A percentile compares a stretch with the other conserved stretches of the same genome.
These are phyloP conservation scores for Pholiota adiposa DNA, from an alignment of 1,284 basidiomycete species.

Conservation along the genomic window DNA sequence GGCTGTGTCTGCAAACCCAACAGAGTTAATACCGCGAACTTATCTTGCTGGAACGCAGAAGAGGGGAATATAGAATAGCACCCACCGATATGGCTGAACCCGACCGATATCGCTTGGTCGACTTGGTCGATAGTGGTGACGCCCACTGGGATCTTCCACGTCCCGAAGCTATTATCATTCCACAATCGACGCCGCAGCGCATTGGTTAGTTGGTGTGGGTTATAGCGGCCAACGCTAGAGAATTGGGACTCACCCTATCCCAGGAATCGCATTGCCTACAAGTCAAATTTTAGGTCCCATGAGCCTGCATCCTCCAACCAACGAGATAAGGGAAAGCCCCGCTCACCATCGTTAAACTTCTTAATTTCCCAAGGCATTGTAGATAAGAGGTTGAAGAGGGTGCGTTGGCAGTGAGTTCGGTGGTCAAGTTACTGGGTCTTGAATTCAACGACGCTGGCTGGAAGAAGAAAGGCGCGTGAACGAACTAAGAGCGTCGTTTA, in stretches of 20 bases:
- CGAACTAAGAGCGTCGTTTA: neutral
- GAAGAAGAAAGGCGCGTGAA: neutral
- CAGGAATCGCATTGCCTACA: slow-evolving; percentile 48
- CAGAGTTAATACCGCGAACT: too few relatives aligned
- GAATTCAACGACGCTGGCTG: neutral
- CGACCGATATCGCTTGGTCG: slow-evolving; percentile 54
- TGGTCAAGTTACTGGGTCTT: too few relatives aligned
- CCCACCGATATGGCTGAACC: slow-evolving; percentile 57
- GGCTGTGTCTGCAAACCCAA: slow-evolving; percentile 45
- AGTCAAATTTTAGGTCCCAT: slow-evolving; percentile 13
- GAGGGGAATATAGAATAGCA: neutral
- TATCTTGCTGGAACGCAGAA: neutral
- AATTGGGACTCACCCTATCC: slow-evolving; percentile 39
- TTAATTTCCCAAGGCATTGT: slow-evolving; percentile 53
- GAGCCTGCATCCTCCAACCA: neutral
- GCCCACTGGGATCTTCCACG: slow-evolving; percentile 55
- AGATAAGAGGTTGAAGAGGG: neutral
- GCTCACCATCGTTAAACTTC: slow-evolving; percentile 45
- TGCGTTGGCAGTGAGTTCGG: neutral
- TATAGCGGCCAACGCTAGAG: neutral
- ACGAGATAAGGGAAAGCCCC: neutral
- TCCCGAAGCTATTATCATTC: slow-evolving; percentile 43
- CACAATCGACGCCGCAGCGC: neutral
- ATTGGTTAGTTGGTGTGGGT: too few relatives aligned
- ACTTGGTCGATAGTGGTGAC: slow-evolving; percentile 52